A percentile compares a stretch with the other conserved stretches of the same genome.
Evolutionary conservation across 2,329 filamentous ascomycete genomes (phyloP).

Genomic region (Cercospora zeina): DNA sequence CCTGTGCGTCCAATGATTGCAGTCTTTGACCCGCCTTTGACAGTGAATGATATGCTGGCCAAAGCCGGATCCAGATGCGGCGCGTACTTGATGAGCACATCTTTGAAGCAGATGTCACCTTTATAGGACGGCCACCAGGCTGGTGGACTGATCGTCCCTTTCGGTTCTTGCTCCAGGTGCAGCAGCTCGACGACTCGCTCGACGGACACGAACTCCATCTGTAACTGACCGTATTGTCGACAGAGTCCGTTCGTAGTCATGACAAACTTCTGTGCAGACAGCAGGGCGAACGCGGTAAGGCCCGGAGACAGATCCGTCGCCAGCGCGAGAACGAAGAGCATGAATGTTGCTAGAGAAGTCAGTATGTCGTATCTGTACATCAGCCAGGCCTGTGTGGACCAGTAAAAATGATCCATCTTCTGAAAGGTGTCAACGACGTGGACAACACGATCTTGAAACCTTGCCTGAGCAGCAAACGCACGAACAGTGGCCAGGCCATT

Average conservation of each 20-base stretch:
- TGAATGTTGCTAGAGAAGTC: constrained; percentile 71
- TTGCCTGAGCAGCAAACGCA: constrained; percentile 73
- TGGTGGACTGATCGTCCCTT: constrained; percentile 67
- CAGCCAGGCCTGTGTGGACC: constrained; percentile 81
- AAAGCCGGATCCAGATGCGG: constrained; percentile 74
- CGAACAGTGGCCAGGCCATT: constrained; percentile 84
- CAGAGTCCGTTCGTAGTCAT: constrained; percentile 71
- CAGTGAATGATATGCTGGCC: constrained; percentile 66
- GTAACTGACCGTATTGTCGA: constrained; percentile 76
- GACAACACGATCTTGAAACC: constrained; percentile 79
- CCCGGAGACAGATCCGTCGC: constrained; percentile 74
- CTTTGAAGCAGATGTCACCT: constrained; percentile 73
- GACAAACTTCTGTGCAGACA: constrained; percentile 69
- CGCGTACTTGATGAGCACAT: constrained; percentile 77
- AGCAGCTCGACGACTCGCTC: constrained; percentile 82
- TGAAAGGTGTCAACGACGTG: constrained; percentile 83
- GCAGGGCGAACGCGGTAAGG: constrained; percentile 78
- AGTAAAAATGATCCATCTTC: constrained; percentile 95
- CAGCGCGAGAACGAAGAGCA: constrained; percentile 72
- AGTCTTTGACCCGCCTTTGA: constrained; percentile 75
- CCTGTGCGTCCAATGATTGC: constrained; percentile 80
- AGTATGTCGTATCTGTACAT: constrained; percentile 74
- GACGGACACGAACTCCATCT: constrained; percentile 90
- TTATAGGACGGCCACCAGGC: constrained; percentile 72
- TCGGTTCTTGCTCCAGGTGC: constrained; percentile 72